Conservation (phyloP, 78 protist species). For the Dictyostelium brefeldianum region DNA sequence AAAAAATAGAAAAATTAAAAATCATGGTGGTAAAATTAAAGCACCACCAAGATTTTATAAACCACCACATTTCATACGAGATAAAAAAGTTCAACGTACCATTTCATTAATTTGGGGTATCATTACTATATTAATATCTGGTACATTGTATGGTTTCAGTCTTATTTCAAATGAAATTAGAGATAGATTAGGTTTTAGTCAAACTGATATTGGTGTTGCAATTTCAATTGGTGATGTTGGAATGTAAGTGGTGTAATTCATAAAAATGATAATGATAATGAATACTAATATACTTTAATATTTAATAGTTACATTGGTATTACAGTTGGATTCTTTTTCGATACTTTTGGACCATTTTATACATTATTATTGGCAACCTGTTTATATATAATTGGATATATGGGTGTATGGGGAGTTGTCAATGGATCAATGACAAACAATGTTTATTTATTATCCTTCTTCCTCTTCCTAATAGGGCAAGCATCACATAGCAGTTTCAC, state of each 20-base stretch:
- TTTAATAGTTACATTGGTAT: slow-evolving; percentile 35
- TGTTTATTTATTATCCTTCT: slow-evolving; percentile 41
- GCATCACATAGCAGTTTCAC: slow-evolving; percentile 73
- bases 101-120: slow-evolving; percentile 38
- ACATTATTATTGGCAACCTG: slow-evolving; percentile 22
- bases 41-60: slow-evolving; percentile 6
- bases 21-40: neutral
- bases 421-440: slow-evolving; percentile 12
- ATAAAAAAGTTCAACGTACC: neutral
- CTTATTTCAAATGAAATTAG: slow-evolving; percentile 33
- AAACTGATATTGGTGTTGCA: slow-evolving; percentile 43
- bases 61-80: slow-evolving; percentile 7
- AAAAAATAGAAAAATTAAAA: neutral
- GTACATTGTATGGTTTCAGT: slow-evolving; percentile 65
- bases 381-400: slow-evolving; percentile 54
- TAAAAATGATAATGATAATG: neutral
- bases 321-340: slow-evolving; percentile 61
- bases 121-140: slow-evolving; percentile 29
- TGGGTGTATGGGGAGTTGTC: slow-evolving; percentile 41
- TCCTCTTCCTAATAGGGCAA: slow-evolving; percentile 61
- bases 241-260: slow-evolving; percentile 42
- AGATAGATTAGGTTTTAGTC: slow-evolving; percentile 20
- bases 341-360: slow-evolving; percentile 60
- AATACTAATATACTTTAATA: no score
- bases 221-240: slow-evolving; percentile 76